A percentile compares a stretch with the other conserved stretches of the same genome.
Conservation (phyloP, 2,329 filamentous ascomycete species). For the Uncinocarpus reesii region DNA sequence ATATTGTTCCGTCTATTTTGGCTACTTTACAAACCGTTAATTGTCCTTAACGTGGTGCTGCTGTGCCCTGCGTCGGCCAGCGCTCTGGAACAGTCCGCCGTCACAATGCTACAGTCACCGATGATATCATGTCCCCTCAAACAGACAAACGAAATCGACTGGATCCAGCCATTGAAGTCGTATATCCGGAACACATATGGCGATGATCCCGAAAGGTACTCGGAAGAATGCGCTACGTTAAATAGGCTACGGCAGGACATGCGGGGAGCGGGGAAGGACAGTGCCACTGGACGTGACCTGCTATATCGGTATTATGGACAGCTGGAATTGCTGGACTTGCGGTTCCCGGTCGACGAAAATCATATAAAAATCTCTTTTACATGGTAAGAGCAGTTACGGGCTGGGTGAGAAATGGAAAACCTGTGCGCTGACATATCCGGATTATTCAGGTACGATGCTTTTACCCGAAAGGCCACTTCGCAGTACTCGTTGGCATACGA, state of each 20-base stretch:
- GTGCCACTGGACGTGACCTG: conserved; percentile 81
- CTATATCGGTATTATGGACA: conserved; percentile 97
- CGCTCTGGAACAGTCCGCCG: conserved; percentile 12
- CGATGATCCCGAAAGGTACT: conserved; percentile 92
- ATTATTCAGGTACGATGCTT: conserved; percentile 80
- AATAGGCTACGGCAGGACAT: conserved; percentile 96
- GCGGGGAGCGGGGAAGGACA: conserved; percentile 93
- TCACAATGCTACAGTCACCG: conserved; percentile 67
- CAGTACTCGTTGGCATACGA: conserved; percentile 96
- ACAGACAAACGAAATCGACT: conserved; percentile 96
- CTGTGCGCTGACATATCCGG: conserved; percentile 9
- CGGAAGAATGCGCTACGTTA: conserved; percentile 86
- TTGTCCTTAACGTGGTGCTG: conserved; percentile 4
- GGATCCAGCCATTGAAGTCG: conserved; percentile 79
- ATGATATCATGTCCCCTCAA: conserved; percentile 94
- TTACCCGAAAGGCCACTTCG: conserved; percentile 92
- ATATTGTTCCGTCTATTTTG: not conserved
- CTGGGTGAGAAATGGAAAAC: not conserved
- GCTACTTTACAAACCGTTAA: conserved; percentile 8
- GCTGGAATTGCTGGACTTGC: conserved; percentile 81
- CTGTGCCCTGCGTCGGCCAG: not conserved
- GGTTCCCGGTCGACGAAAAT: conserved; percentile 95
- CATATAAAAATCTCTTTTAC: conserved; percentile 99
- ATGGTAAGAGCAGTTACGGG: conserved; percentile 52
- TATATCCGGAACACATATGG: conserved; percentile 93